phyloP scores from a whole-genome alignment of 2,329 filamentous ascomycete genomes.

The Ophiostoma triangulosporum region DNA sequence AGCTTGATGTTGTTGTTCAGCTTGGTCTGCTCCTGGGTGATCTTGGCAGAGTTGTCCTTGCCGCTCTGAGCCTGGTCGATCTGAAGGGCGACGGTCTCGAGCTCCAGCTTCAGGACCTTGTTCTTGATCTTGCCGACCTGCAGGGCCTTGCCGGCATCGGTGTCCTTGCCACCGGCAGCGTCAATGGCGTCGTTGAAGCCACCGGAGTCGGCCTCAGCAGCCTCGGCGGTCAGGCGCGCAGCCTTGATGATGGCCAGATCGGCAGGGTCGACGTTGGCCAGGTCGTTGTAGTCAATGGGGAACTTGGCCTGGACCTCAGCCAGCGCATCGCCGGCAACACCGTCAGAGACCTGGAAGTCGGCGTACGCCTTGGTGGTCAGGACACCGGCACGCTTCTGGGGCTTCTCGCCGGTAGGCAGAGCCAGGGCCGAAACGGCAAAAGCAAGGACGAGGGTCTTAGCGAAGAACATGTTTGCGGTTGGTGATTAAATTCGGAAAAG shows the following conservation, averaged over 20 bases:
- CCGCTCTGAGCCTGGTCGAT: constrained; percentile 37
- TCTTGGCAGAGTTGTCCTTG: constrained; percentile 27
- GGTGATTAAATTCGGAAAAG: not conserved
- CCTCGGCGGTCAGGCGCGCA: constrained; percentile 36
- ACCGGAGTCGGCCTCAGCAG: constrained; percentile 35
- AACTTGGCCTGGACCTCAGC: constrained; percentile 41
- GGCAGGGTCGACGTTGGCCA: constrained; percentile 29
- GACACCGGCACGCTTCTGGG: constrained; percentile 19
- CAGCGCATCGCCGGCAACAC: constrained; percentile 37
- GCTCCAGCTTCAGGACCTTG: constrained; percentile 44
- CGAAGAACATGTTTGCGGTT: constrained; percentile 24
- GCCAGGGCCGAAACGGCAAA: constrained; percentile 24
- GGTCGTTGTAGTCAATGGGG: constrained; percentile 31
- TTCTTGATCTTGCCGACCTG: constrained; percentile 46
- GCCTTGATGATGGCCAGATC: constrained; percentile 38
- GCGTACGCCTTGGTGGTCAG: constrained; percentile 20
- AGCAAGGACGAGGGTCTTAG: constrained; percentile 24
- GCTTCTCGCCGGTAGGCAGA: constrained; percentile 16
- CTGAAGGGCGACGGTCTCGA: constrained; percentile 36
- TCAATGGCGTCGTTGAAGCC: constrained; percentile 41
- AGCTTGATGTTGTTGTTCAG: constrained; percentile 36
- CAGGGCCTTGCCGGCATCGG: constrained; percentile 29
- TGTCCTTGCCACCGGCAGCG: constrained; percentile 27
- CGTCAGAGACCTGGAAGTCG: constrained; percentile 36
- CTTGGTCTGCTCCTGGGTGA: constrained; percentile 35